These are phyloP conservation scores for Clonostachys rhizophaga DNA, from an alignment of 2,329 filamentous ascomycete genomes.

Conservation along the genomic window DNA sequence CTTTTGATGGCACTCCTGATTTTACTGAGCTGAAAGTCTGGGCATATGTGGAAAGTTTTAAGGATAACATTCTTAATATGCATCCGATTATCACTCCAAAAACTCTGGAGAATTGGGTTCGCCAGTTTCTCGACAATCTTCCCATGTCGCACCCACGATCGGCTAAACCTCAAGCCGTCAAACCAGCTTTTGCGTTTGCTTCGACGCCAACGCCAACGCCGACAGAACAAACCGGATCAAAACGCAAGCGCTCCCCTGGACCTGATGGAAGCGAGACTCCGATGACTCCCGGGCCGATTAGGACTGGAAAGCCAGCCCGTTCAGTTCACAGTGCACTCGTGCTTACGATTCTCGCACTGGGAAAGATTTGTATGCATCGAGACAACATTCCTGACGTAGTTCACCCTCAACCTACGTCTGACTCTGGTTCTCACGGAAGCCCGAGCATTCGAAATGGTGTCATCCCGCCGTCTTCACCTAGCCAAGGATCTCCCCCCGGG, in stretches of 20 bases:
- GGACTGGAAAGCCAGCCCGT: constrained; percentile 44
- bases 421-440: constrained; percentile 14
- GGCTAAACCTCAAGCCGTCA: constrained; percentile 18
- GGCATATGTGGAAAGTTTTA: constrained; percentile 51
- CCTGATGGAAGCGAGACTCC: constrained; percentile 23
- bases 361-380: constrained; percentile 67
- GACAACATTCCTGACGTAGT: constrained; percentile 55
- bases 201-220: constrained; percentile 13
- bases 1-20: constrained; percentile 46
- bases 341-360: constrained; percentile 77
- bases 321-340: constrained; percentile 79
- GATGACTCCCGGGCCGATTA: constrained; percentile 15
- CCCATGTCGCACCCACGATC: constrained; percentile 21
- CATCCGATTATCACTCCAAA: constrained; percentile 56
- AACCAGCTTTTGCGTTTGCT: constrained; percentile 23
- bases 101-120: constrained; percentile 47
- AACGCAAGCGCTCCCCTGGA: constrained; percentile 52
- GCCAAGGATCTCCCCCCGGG: constrained; percentile 48
- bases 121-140: constrained; percentile 43
- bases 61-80: constrained; percentile 59
- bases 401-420: constrained; percentile 8
- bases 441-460: constrained; percentile 41
- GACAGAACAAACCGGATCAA: constrained; percentile 26
- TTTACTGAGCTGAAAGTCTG: constrained; percentile 45
- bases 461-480: constrained; percentile 37